phyloP scores from a whole-genome alignment of 257 asterid genomes.

The Solanum virginianum region DNA sequence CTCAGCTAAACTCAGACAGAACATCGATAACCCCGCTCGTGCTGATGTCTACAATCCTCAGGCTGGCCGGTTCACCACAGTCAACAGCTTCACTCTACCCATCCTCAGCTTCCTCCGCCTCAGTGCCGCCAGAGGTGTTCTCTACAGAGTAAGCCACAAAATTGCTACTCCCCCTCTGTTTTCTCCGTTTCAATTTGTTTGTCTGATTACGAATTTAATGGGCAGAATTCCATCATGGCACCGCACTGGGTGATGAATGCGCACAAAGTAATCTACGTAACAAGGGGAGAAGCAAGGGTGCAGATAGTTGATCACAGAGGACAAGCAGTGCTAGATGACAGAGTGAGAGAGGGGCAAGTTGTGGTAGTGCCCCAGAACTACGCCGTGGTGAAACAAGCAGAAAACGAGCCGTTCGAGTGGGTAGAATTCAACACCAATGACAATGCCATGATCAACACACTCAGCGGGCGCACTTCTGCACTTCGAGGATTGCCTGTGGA shows the following conservation, averaged over 20 bases:
- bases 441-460: conserved; percentile 57
- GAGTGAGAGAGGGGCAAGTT: conserved; percentile 35
- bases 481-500: conserved; percentile 40
- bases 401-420: conserved; percentile 52
- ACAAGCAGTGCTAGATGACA: conserved; percentile 38
- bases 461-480: conserved; percentile 62
- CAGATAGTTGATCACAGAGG: conserved; percentile 68
- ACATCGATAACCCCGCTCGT: conserved; percentile 34
- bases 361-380: conserved; percentile 56
- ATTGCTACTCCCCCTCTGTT: not conserved
- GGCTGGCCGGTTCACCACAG: conserved; percentile 50
- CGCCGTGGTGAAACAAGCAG: conserved; percentile 51
- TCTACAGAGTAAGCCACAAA: conserved; percentile 22
- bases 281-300: conserved; percentile 32
- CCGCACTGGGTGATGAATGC: conserved; percentile 63
- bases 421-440: conserved; percentile 58
- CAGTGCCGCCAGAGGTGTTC: conserved; percentile 44
- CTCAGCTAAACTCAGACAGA: conserved; percentile 31
- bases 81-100: conserved; percentile 44
- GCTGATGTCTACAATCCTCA: conserved; percentile 56
- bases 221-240: conserved; percentile 52
- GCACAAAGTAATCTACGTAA: conserved; percentile 34
- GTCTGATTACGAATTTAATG: not conserved
- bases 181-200: not conserved
- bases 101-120: conserved; percentile 41